Base-by-base conservation (phyloP, 129 eudicot genomes). In the Silybum marianum region DNA sequence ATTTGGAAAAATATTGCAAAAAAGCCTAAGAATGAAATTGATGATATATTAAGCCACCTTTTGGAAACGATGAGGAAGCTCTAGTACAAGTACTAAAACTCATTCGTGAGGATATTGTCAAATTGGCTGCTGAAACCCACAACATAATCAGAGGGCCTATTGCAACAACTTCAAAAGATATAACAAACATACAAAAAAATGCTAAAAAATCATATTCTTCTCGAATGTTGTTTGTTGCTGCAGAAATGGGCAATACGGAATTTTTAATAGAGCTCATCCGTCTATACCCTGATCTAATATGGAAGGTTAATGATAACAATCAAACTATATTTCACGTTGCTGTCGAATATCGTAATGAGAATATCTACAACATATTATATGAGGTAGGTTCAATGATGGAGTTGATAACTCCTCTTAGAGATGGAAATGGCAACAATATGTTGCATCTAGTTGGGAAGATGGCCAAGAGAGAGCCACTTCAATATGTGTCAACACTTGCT, bases 291-390 rank as follows among this genome's bases (percentile, higher is more conserved):
- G 92, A 86, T 81, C 68, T 89, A 12, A 84, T 86, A 6, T 89
- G 90, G 92, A 86, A 89, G 75, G 85, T 84, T 16, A 80, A 89
- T 75, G 89, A 86, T 18, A 16, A 81, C 51, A 75, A 68, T 39
- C 81, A 81, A 44, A 83, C 72, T 78, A 80, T 86, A 16, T 89
- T 89, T 78, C 92, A 89, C 54, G 75, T 78, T 68, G 89, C 36
- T 32, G 36, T 32, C 0, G 36, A 32, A 3, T 6, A 32, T 32
- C 36, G 36, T 32, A 0, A 32, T 32, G 36, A 32, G 36, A 0
- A 4, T 32, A 32, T 32, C 6, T 32, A 32, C 36, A 32, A 32
- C 36, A 32, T 32, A 32, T 32, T 32, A 32, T 32, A 32, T 0
- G 36, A 32, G 36, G 0, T 32, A 32, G 36, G 36, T 3, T 3